Evolutionary conservation across 192 early-diverging fungal genomes (phyloP), one percentile per base, ranked within the genome.

Genomic region (Coemansia sp.): DNA sequence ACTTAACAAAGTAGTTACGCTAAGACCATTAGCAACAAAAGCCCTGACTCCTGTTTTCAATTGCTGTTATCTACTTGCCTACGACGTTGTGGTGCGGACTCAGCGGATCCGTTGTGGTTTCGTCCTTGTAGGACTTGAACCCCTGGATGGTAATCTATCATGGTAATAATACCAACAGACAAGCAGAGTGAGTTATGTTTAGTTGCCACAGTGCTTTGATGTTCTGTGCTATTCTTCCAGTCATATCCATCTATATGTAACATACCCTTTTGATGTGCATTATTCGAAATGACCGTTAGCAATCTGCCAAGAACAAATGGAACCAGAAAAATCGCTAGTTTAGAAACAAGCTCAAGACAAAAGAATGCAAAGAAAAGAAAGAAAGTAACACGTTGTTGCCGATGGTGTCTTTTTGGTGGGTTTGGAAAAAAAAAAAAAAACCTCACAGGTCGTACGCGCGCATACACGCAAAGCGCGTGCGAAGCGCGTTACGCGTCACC

Each of bases 111-210:
- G 94, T 92, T 18, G 88, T 86, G 15, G 92, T 97, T 77, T 98
- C 95, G 67, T 99, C 94, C 77, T 96, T 96, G 84, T 99, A 99
- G 73, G 95, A 97, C 84, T 99, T 99, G 89, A 99, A 99, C 54
- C 98, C 98, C 73, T 96, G 94, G 65, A 99, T 99, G 43, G 91
- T 89, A 71, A 98, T 94, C 80, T 83, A 83, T 43, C 32, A 32
- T 32, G 4, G 32, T 32, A 32, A 2, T 32, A 32, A 11, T 13
- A 4, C 3, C 3, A 48, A 48, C 32, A 48, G n/a, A 48, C 12
- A n/a, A 48, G 47, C 2, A 48, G n/a, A 48, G 11, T 48, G 47
- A 6, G n/a, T 3, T 48, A 11, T 48, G 47, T 48, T 32, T 32
- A 32, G 32, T 32, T 32, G 32, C 0, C 4, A 32, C 32, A 32